Base-by-base conservation (phyloP, 2,329 filamentous ascomycete species). In the Domatiomyces catenatus region DNA sequence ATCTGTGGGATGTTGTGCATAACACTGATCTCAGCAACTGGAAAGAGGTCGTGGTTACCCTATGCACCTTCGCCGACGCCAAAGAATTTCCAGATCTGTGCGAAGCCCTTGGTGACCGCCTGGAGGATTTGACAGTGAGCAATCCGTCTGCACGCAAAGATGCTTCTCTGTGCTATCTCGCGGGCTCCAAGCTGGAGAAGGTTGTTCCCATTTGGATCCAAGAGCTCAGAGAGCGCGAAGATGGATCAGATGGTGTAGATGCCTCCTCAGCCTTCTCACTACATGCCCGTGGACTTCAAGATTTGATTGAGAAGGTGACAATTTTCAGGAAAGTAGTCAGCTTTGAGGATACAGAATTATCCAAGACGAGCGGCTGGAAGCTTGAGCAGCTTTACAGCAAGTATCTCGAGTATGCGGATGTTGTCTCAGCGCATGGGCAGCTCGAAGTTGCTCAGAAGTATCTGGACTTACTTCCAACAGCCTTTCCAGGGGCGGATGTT, bases 141-240 rank as follows among this genome's bases (percentile, higher is more conserved):
- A 78, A 78, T 19, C 76, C 81, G 42, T 64, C 69, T 53, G 67
- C 71, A 48, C 78, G 86, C 55, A 90, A 94, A 65, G 86, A 98
- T 66, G 92, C 92, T 32, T 89, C 87, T 0, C 94, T 98, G 76
- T 98, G 93, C 69, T 98, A 89, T 68, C 72, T 98, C 54, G 88
- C 90, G 44, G 90, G 92, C 53, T 94, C 90, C n/a, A 96, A 95
- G 70, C 75, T 98, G 3, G 90, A 98, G 68, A 98, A 98, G 76
- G 90, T 96, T 20, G 86, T 96, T 45, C 77, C 77, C 32, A 95
- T 96, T 62, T 98, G 92, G 92, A 83, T 90, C 49, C 75, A 84
- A 48, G 89, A 96, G 67, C 78, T 96, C 15, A 77, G 87, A 58
- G 88, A 96, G 68, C 77, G 81, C 20, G 88, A 95, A 66, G 79